Evolutionary conservation across 768 basidiomycete genomes (phyloP).

Genomic region (Asterophora lycoperdoides): DNA sequence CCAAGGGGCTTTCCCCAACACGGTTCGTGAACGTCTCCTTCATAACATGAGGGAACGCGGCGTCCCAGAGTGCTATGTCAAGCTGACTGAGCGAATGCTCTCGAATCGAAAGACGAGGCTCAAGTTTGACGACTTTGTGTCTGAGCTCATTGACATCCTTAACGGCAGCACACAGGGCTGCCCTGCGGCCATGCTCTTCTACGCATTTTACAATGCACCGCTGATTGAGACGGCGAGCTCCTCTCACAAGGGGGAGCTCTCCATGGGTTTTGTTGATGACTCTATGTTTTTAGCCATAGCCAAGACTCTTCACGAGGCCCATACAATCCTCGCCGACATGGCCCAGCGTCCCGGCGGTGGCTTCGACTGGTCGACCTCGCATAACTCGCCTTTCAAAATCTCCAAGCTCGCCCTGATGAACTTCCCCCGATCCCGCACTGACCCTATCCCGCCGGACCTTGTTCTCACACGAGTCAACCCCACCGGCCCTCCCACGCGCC

Average conservation of each 20-base stretch:
- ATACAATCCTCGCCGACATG: slow-evolving; percentile 20
- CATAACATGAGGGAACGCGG: slow-evolving; percentile 22
- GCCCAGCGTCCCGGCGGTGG: slow-evolving; percentile 21
- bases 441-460: slow-evolving; percentile 5
- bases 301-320: slow-evolving; percentile 17
- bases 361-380: slow-evolving; percentile 21
- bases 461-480: background rate
- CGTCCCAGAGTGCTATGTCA: slow-evolving; percentile 22
- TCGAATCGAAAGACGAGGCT: background rate
- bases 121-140: too few species aligned
- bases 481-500: background rate
- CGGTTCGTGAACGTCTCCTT: too few species aligned
- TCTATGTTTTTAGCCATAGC: slow-evolving; percentile 22
- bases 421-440: slow-evolving; percentile 11
- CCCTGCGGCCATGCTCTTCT: too few species aligned
- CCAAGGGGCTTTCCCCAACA: slow-evolving; percentile 39
- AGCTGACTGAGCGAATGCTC: slow-evolving; percentile 3
- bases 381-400: slow-evolving; percentile 29
- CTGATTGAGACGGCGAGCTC: slow-evolving; percentile 11
- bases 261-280: slow-evolving; percentile 12
- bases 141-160: slow-evolving; percentile 14
- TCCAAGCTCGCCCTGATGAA: slow-evolving; percentile 28
- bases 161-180: slow-evolving; percentile 26
- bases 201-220: slow-evolving; percentile 25
- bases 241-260: background rate